Evolutionary conservation across 116 monocot genomes (phyloP).

Genomic region (Zostera marina): DNA sequence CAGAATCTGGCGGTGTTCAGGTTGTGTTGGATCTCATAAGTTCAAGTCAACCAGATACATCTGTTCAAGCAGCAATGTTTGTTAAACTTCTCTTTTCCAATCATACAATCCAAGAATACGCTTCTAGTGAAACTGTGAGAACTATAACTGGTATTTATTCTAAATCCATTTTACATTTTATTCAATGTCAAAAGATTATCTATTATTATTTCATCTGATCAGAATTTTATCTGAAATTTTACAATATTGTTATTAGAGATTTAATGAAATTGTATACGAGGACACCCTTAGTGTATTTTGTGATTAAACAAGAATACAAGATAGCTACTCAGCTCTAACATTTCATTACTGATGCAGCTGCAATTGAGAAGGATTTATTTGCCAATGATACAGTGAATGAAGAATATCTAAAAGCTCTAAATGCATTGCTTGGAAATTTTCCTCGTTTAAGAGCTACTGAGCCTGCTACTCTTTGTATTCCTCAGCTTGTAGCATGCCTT

Average conservation of each 20-base stretch:
- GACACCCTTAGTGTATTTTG: not conserved
- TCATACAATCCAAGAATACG: constrained; percentile 96
- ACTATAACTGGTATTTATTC: constrained; percentile 59
- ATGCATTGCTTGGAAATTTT: constrained; percentile 77
- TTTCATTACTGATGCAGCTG: constrained; percentile 39
- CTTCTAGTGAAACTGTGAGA: constrained; percentile 94
- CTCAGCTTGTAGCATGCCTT: constrained; percentile 81
- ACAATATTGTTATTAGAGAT: too few relatives aligned
- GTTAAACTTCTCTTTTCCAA: constrained; percentile 87
- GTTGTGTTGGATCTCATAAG: constrained; percentile 80
- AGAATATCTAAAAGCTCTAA: constrained; percentile 85
- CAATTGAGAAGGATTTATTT: constrained; percentile 93
- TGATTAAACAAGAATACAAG: not conserved
- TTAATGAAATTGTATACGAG: too few relatives aligned
- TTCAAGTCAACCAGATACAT: constrained; percentile 75
- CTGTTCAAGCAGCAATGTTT: constrained; percentile 95
- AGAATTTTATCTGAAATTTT: too few relatives aligned
- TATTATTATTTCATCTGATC: too few relatives aligned
- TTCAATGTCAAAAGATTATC: too few relatives aligned
- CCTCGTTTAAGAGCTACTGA: constrained; percentile 87
- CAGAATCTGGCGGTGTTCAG: constrained; percentile 98
- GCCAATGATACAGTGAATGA: constrained; percentile 71
- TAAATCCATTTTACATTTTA: not conserved
- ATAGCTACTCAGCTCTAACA: not conserved
- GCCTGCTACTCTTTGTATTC: constrained; percentile 85